A percentile compares a stretch with the other conserved stretches of the same genome.
These are phyloP conservation scores for Smithsoniella earleae DNA, from an alignment of 163 green algal genomes.

Conservation along the genomic window DNA sequence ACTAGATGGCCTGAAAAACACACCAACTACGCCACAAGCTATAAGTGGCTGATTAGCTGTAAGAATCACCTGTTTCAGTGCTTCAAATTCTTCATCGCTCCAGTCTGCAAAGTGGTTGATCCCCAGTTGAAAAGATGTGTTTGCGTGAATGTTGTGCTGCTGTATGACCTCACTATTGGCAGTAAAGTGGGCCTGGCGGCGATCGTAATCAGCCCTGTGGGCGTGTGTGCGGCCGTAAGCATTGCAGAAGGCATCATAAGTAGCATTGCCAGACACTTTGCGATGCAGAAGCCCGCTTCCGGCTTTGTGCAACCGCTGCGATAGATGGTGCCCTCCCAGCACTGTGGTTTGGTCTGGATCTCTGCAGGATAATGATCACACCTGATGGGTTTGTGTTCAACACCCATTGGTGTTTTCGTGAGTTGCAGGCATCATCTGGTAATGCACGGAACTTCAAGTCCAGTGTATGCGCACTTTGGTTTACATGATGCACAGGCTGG, in stretches of 20 bases:
- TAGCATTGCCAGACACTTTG: neutral
- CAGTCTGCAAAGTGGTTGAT: slow-evolving; percentile 59
- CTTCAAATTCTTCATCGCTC: slow-evolving; percentile 47
- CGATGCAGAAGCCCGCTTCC: neutral
- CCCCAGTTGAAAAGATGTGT: slow-evolving; percentile 28
- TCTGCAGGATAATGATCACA: too few relatives aligned
- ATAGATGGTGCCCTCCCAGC: slow-evolving; percentile 5
- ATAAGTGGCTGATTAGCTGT: neutral
- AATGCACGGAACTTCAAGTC: neutral
- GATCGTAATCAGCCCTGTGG: neutral
- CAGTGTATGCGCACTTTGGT: neutral
- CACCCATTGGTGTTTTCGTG: too few relatives aligned
- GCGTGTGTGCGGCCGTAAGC: neutral
- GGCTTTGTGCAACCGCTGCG: neutral
- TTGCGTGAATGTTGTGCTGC: neutral
- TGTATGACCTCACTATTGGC: neutral
- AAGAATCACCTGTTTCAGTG: slow-evolving; percentile 22
- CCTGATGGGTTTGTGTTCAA: too few relatives aligned
- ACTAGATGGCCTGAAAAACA: slow-evolving; percentile 10
- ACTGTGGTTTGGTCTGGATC: too few relatives aligned
- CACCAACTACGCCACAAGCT: slow-evolving; percentile 3
- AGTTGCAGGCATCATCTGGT: too few relatives aligned
- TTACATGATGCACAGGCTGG: neutral
- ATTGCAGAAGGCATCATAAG: neutral
- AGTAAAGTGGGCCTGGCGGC: neutral